Percentiles rank a stretch among this genome's conserved stretches.
Evolutionary conservation across 768 basidiomycete species (phyloP).

Genomic region (Pisolithus marmoratus): DNA sequence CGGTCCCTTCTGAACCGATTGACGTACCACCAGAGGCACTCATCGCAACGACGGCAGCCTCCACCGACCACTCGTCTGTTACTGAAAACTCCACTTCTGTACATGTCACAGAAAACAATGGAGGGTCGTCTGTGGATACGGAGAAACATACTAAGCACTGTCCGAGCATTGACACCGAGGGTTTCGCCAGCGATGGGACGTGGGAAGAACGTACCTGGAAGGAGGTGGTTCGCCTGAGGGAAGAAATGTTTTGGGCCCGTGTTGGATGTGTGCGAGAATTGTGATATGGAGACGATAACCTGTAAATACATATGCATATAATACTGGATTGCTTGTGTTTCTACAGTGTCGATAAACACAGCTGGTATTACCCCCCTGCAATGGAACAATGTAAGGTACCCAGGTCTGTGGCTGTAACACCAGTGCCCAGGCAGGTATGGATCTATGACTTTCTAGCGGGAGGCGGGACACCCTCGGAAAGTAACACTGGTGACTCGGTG

Average conservation of each 20-base stretch:
- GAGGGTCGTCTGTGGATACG: conserved; percentile 1
- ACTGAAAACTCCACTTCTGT: neutral
- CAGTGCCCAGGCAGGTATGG: neutral
- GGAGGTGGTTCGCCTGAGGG: conserved; percentile 63
- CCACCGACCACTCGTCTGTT: neutral
- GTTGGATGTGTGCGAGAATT: conserved; percentile 47
- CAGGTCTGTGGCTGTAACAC: neutral
- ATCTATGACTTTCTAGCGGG: conserved; percentile 22
- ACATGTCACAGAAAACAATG: neutral
- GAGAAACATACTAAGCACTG: conserved; percentile 18
- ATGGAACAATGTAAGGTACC: too few relatives aligned
- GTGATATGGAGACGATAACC: neutral
- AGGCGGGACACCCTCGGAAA: conserved; percentile 24
- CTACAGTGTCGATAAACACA: neutral
- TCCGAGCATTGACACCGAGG: conserved; percentile 26
- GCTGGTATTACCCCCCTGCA: neutral
- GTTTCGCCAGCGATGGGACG: conserved; percentile 58
- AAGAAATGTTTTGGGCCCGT: conserved; percentile 86
- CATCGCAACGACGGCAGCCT: neutral
- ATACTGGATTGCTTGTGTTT: neutral
- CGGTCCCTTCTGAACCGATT: too few relatives aligned
- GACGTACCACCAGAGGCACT: too few relatives aligned
- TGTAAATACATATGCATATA: too few relatives aligned
- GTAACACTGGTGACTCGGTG: conserved; percentile 16
- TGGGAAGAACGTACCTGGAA: conserved; percentile 90